Evolutionary conservation across 495 filamentous ascomycete species (phyloP).

Genomic region (Penicillium fimorum): DNA sequence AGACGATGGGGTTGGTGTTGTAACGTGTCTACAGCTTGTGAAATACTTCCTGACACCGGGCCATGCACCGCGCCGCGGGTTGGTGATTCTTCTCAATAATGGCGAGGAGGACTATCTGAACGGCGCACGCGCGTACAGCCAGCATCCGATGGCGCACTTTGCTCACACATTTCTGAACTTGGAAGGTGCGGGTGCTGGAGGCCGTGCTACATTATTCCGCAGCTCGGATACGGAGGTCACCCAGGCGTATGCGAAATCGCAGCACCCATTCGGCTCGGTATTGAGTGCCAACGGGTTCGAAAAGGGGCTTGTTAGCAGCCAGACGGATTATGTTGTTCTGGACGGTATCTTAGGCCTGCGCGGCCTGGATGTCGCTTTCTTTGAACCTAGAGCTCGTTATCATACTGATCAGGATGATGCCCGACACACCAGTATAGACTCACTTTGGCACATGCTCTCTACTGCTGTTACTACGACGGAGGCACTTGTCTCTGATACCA

Average conservation of each 20-base stretch:
- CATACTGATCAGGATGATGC: constrained; percentile 90
- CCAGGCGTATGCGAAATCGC: constrained; percentile 64
- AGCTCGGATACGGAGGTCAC: constrained; percentile 87
- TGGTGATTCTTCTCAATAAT: constrained; percentile 90
- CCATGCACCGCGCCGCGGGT: constrained; percentile 73
- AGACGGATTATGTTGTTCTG: constrained; percentile 90
- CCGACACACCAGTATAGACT: constrained; percentile 68
- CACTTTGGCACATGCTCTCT: constrained; percentile 93
- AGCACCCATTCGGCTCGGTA: constrained; percentile 80
- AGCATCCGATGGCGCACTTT: constrained; percentile 74
- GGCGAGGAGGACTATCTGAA: constrained; percentile 94
- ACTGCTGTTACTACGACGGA: constrained; percentile 70
- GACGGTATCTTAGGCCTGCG: constrained; percentile 76
- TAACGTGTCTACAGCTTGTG: constrained; percentile 82
- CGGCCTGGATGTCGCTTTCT: constrained; percentile 91
- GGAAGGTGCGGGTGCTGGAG: constrained; percentile 92
- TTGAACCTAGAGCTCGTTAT: constrained; percentile 78
- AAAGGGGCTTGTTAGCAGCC: constrained; percentile 69
- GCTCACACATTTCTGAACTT: constrained; percentile 88
- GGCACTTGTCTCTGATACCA: constrained; percentile 67
- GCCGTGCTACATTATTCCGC: constrained; percentile 82
- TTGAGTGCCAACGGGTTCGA: constrained; percentile 81
- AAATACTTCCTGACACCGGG: constrained; percentile 77
- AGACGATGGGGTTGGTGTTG: constrained; percentile 88
- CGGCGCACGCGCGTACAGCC: constrained; percentile 81